A percentile compares a stretch with the other conserved stretches of the same genome.
Conservation (phyloP, 139 green algal species). For the Picochlorum sp. region DNA sequence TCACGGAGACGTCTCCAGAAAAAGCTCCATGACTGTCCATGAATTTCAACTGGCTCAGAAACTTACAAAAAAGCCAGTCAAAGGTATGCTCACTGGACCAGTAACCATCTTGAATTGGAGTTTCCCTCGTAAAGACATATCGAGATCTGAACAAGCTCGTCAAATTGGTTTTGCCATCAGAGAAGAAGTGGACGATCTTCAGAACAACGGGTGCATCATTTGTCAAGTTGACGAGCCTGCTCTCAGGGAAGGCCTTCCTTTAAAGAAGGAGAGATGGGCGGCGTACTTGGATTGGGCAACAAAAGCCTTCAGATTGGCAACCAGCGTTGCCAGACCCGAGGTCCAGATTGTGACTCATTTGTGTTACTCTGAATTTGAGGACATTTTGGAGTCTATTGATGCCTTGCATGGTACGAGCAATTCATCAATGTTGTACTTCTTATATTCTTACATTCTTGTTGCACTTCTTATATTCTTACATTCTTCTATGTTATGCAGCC, state of each 20-base stretch:
- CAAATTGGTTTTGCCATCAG: slow-evolving; percentile 78
- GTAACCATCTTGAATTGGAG: slow-evolving; percentile 92
- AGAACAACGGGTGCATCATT: slow-evolving; percentile 68
- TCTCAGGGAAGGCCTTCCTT: slow-evolving; percentile 82
- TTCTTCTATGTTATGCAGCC: slow-evolving; percentile 19
- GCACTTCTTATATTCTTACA: background rate
- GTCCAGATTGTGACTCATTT: slow-evolving; percentile 82
- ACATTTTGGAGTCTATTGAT: slow-evolving; percentile 77
- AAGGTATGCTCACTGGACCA: slow-evolving; percentile 89
- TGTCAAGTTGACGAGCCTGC: slow-evolving; percentile 87
- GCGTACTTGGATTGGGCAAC: slow-evolving; percentile 85
- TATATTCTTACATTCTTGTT: too few species aligned
- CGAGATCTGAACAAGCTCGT: slow-evolving; percentile 46
- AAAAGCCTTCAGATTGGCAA: slow-evolving; percentile 66
- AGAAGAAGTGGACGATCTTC: slow-evolving; percentile 73
- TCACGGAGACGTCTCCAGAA: slow-evolving; percentile 54
- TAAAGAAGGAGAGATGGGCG: slow-evolving; percentile 57
- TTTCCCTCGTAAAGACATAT: slow-evolving; percentile 80
- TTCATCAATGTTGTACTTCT: background rate
- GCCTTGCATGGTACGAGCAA: slow-evolving; percentile 35
- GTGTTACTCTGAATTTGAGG: slow-evolving; percentile 85
- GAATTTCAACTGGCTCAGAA: slow-evolving; percentile 70
- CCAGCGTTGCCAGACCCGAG: slow-evolving; percentile 23
- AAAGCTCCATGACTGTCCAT: slow-evolving; percentile 64
- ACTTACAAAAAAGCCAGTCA: slow-evolving; percentile 68